These are phyloP conservation scores for Lasiosphaeria ovina DNA, from an alignment of 495 filamentous ascomycete genomes.

Conservation along the genomic window DNA sequence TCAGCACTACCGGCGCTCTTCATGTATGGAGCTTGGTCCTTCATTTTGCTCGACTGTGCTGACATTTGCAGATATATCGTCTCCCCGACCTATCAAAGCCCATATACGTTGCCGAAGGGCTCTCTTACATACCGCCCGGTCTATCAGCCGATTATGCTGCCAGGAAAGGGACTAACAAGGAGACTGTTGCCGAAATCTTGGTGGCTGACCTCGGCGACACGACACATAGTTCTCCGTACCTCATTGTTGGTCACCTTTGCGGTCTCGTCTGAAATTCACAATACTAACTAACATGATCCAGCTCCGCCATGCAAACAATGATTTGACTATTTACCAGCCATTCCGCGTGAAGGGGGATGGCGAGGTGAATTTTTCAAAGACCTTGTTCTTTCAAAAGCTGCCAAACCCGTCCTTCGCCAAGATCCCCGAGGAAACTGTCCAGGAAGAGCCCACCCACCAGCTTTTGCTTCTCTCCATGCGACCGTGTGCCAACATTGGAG, in stretches of 20 bases:
- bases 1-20: constrained; percentile 67
- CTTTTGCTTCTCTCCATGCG: constrained; percentile 55
- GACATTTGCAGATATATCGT: constrained; percentile 54
- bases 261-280: background rate
- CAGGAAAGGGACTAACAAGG: constrained; percentile 66
- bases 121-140: constrained; percentile 74
- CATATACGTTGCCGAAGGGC: constrained; percentile 63
- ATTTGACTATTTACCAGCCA: constrained; percentile 84
- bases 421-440: constrained; percentile 40
- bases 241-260: constrained; percentile 58
- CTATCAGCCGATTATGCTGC: constrained; percentile 67
- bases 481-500: constrained; percentile 62
- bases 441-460: constrained; percentile 39
- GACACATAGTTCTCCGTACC: constrained; percentile 65
- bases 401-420: constrained; percentile 58
- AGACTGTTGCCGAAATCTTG: constrained; percentile 70
- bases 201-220: constrained; percentile 81
- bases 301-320: constrained; percentile 75
- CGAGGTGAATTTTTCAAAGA: constrained; percentile 34
- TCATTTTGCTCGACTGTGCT: constrained; percentile 6
- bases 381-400: constrained; percentile 75
- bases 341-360: constrained; percentile 48
- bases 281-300: constrained; percentile 32
- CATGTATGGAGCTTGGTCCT: constrained; percentile 54
- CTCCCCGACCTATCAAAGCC: constrained; percentile 60